Percentiles rank a stretch among this genome's conserved stretches.
Evolutionary conservation across 371 early-diverging fungal species (phyloP).

Genomic region (Rhizopus delemar): DNA sequence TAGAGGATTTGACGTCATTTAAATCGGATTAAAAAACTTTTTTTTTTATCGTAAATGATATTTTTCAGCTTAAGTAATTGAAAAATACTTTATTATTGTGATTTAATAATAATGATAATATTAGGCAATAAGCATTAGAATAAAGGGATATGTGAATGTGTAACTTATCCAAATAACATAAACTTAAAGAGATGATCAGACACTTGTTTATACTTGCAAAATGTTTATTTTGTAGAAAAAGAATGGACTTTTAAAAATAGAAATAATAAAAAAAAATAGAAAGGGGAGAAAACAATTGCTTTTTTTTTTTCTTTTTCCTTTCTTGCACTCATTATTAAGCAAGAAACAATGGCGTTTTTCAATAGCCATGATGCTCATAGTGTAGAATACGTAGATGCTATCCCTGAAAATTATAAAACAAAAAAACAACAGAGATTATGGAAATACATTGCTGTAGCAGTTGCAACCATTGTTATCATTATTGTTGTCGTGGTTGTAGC

Average conservation of each 20-base stretch:
- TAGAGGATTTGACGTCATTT: too few relatives aligned
- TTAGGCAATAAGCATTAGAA: too few relatives aligned
- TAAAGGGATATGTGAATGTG: too few relatives aligned
- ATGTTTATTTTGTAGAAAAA: background rate
- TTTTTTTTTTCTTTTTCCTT: conserved; percentile 5
- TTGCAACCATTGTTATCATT: conserved; percentile 30
- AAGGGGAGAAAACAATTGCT: background rate
- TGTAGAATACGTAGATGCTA: conserved; percentile 21
- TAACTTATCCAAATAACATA: too few relatives aligned
- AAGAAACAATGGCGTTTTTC: conserved; percentile 8
- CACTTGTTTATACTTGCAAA: too few relatives aligned
- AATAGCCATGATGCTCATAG: conserved; percentile 13
- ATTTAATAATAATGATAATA: too few relatives aligned
- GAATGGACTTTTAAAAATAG: background rate
- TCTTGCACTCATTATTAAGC: background rate
- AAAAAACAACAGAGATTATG: conserved; percentile 24
- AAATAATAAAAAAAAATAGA: background rate
- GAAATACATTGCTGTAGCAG: conserved; percentile 20
- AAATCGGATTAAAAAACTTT: too few relatives aligned
- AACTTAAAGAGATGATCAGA: too few relatives aligned
- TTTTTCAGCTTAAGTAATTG: too few relatives aligned
- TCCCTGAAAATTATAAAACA: conserved; percentile 18
- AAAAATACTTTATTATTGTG: too few relatives aligned
- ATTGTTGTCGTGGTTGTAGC: conserved; percentile 38
- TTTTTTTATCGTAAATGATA: too few relatives aligned